A percentile compares a stretch with the other conserved stretches of the same genome.
Evolutionary conservation across 2,329 filamentous ascomycete genomes (phyloP).

Genomic region (Ascochyta pisi): DNA sequence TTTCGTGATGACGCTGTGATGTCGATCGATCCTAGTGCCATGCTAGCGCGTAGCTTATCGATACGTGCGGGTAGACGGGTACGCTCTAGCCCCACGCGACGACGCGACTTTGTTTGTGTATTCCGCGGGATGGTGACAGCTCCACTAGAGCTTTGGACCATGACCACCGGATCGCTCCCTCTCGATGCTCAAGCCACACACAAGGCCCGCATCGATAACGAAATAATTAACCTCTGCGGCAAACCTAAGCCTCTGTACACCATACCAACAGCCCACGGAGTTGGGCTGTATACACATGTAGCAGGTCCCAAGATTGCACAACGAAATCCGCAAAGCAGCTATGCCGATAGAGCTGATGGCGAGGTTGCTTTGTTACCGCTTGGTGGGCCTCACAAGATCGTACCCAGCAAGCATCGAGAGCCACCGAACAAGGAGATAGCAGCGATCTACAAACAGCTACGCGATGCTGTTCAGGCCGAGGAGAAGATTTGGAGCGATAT

Average conservation of each 20-base stretch:
- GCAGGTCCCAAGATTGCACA: constrained; percentile 9
- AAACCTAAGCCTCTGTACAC: constrained; percentile 1
- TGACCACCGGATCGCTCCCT: constrained; percentile 6
- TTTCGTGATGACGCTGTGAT: constrained; percentile 32
- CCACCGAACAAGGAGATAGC: not conserved
- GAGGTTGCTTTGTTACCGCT: constrained; percentile 19
- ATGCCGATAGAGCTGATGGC: not conserved
- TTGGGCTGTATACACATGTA: constrained; percentile 39
- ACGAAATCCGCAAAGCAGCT: not conserved
- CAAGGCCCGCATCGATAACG: constrained; percentile 29
- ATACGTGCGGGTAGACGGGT: constrained; percentile 1
- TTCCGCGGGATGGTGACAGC: not conserved
- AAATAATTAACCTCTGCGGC: constrained; percentile 26
- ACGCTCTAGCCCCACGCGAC: not conserved
- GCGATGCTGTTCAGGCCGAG: constrained; percentile 13
- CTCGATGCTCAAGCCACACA: constrained; percentile 19
- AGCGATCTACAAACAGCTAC: constrained; percentile 12
- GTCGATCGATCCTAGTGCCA: constrained; percentile 5
- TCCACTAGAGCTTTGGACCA: not conserved
- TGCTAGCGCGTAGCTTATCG: constrained; percentile 10
- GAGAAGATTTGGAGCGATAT: constrained; percentile 5
- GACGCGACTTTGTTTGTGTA: not conserved
- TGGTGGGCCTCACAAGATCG: constrained; percentile 9
- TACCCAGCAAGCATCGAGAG: not conserved
- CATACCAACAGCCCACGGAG: constrained; percentile 25